These are phyloP conservation scores for Ambrosia artemisiifolia DNA, from an alignment of 129 eudicot genomes.

Conservation along the genomic window DNA sequence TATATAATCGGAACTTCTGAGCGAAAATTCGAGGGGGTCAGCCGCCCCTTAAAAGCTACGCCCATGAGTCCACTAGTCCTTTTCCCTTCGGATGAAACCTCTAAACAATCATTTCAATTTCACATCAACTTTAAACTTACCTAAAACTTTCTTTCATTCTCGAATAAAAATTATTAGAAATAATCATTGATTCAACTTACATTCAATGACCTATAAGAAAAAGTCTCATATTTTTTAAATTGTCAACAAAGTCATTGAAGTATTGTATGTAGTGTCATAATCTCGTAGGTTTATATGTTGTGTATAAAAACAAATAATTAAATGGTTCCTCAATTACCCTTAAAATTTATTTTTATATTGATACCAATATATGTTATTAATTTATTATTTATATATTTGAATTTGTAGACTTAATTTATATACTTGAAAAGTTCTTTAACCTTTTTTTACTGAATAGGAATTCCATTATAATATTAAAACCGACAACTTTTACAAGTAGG, in stretches of 20 bases:
- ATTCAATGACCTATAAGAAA: no score
- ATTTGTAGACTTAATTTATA: not conserved
- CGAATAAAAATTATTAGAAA: not conserved
- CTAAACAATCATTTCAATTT: not conserved
- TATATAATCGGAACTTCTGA: no score
- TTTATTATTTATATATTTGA: not conserved
- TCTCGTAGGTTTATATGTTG: not conserved
- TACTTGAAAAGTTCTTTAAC: no score
- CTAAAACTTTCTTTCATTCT: not conserved
- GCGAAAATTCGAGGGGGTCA: no score
- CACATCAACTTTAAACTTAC: constrained; percentile 1
- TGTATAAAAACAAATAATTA: not conserved
- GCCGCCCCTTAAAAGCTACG: no score
- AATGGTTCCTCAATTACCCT: not conserved
- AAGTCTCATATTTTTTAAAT: not conserved
- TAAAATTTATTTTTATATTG: not conserved
- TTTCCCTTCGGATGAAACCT: not conserved
- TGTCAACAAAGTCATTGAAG: not conserved
- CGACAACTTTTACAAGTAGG: no score
- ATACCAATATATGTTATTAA: no score
- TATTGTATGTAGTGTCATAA: not conserved
- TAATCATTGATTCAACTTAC: not conserved
- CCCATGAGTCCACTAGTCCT: not conserved
- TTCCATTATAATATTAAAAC: no score
- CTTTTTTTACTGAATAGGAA: no score